phyloP scores from a whole-genome alignment of 2,329 filamentous ascomycete species.

The Talaromyces sp. region DNA sequence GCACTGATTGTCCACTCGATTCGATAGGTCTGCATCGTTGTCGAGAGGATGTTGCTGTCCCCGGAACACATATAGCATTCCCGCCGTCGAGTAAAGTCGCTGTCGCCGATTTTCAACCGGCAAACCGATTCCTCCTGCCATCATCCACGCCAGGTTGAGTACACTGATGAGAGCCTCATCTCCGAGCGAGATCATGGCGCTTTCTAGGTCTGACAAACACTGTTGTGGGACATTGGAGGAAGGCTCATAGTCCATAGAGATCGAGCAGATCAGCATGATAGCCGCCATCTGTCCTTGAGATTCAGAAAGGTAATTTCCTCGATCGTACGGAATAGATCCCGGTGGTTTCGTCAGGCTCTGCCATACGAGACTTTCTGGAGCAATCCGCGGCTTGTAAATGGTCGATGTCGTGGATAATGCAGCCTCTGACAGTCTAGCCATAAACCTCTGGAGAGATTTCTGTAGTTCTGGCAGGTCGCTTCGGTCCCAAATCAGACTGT shows the following conservation, averaged over 20 bases:
- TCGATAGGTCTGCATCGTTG: not conserved
- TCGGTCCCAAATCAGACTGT: constrained; percentile 11
- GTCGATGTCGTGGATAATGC: not conserved
- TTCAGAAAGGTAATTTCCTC: not conserved
- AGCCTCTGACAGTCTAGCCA: constrained; percentile 6
- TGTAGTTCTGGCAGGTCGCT: constrained; percentile 1
- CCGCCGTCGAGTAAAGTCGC: constrained; percentile 3
- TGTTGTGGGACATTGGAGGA: constrained; percentile 3
- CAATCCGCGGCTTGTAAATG: not conserved
- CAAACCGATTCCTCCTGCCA: constrained; percentile 5
- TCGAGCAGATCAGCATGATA: constrained; percentile 7
- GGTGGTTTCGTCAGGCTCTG: constrained; percentile 1
- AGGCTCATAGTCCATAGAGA: constrained; percentile 10
- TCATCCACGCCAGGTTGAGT: constrained; percentile 12
- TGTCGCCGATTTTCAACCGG: constrained; percentile 8
- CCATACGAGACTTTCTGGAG: constrained; percentile 11
- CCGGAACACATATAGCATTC: constrained; percentile 14
- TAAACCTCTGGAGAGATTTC: not conserved
- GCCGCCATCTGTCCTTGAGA: constrained; percentile 10
- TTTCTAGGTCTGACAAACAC: constrained; percentile 11
- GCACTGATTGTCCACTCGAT: constrained; percentile 4
- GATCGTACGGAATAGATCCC: not conserved
- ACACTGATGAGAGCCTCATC: constrained; percentile 6
- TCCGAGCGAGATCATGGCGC: constrained; percentile 2
- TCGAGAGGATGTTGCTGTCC: not conserved